Evolutionary conservation across 257 asterid genomes (phyloP).

Genomic region (Paulownia fortunei): DNA sequence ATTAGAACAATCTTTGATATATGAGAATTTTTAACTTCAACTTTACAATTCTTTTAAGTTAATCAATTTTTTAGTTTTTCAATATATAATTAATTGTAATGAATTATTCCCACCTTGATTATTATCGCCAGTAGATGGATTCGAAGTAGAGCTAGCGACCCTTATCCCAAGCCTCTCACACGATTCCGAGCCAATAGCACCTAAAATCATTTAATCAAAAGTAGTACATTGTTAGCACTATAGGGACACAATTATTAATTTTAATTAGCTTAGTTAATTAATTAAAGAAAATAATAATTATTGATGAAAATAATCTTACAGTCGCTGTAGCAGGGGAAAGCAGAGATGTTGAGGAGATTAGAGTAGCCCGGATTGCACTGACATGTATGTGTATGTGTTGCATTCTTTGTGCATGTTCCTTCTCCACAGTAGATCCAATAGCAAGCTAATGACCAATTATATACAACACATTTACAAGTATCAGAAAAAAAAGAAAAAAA

Average conservation of each 20-base stretch:
- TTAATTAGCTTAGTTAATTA: too few species aligned
- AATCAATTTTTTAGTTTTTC: neutral
- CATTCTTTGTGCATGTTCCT: constrained; percentile 60
- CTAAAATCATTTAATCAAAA: constrained; percentile 31
- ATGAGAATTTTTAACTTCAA: too few species aligned
- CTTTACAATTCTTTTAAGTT: too few species aligned
- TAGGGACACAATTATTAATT: neutral
- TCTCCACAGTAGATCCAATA: constrained; percentile 77
- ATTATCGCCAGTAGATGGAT: constrained; percentile 37
- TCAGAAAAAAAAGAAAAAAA: neutral
- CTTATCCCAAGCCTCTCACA: constrained; percentile 65
- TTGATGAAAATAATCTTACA: constrained; percentile 48
- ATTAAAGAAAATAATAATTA: neutral
- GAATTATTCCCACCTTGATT: constrained; percentile 37
- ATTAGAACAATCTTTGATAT: too few species aligned
- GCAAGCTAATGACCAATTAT: constrained; percentile 53
- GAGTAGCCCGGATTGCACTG: constrained; percentile 61
- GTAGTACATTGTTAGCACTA: too few species aligned
- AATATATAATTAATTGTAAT: neutral
- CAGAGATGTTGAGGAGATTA: constrained; percentile 60
- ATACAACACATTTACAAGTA: neutral
- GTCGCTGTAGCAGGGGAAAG: constrained; percentile 73
- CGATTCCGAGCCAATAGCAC: constrained; percentile 67
- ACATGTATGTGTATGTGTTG: constrained; percentile 58
- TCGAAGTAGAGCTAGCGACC: constrained; percentile 45